Conservation (phyloP, 2,329 filamentous ascomycete genomes). For the Talaromyces atroroseus region DNA sequence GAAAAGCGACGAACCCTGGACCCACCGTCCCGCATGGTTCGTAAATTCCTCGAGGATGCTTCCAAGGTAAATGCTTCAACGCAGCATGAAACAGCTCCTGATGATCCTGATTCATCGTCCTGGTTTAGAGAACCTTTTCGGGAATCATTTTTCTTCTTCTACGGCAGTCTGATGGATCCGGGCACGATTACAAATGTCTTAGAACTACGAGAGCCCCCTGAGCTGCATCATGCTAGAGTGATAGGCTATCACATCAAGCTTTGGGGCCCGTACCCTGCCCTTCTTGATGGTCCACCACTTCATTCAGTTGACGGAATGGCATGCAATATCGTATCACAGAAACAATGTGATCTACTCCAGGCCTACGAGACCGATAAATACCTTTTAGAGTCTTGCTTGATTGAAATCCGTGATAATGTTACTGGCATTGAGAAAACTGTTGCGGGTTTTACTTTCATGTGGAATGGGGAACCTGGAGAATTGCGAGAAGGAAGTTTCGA, state of each 20-base stretch:
- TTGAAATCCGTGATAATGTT: slow-evolving; percentile 11
- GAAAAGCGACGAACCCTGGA: background rate
- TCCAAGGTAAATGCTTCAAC: background rate
- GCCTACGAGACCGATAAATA: slow-evolving; percentile 16
- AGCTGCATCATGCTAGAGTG: background rate
- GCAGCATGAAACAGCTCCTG: background rate
- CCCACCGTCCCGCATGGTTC: background rate
- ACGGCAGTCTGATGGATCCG: background rate
- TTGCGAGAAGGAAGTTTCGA: slow-evolving; percentile 13
- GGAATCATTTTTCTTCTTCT: background rate
- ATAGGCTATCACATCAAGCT: background rate
- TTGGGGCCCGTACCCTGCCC: background rate
- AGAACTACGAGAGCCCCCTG: background rate
- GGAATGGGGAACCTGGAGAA: slow-evolving; percentile 15
- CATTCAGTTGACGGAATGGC: background rate
- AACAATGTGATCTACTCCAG: slow-evolving; percentile 13
- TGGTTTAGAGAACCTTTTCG: background rate
- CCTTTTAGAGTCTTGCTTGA: slow-evolving; percentile 3
- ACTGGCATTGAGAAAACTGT: slow-evolving; percentile 3
- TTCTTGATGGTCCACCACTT: background rate
- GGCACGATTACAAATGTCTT: background rate
- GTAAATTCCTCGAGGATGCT: background rate
- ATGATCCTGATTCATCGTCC: background rate
- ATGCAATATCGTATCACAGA: background rate
- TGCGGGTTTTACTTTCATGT: slow-evolving; percentile 12